Conservation (phyloP, 2,329 filamentous ascomycete species). For the Periconia digitata region DNA sequence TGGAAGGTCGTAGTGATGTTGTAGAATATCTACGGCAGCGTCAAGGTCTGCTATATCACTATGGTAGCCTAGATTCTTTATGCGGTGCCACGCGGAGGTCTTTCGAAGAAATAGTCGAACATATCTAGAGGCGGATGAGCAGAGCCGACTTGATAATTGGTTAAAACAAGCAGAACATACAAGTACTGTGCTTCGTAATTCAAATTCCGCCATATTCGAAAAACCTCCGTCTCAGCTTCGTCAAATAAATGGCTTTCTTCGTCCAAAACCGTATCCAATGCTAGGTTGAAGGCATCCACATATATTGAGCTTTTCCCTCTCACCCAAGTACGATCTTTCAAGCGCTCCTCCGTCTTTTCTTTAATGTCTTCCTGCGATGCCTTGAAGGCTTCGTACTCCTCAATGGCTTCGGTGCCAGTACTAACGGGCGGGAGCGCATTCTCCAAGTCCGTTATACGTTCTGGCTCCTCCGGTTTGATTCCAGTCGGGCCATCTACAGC, state of each 20-base stretch:
- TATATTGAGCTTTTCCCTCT: constrained; percentile 87
- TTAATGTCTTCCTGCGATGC: constrained; percentile 54
- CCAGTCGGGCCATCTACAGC: constrained; percentile 40
- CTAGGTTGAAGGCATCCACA: constrained; percentile 94
- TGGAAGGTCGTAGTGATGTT: constrained; percentile 61
- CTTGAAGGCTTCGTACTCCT: constrained; percentile 74
- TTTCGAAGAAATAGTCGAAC: constrained; percentile 92
- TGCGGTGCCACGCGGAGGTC: constrained; percentile 85
- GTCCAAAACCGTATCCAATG: constrained; percentile 82
- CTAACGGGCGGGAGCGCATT: constrained; percentile 67
- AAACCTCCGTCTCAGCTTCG: constrained; percentile 73
- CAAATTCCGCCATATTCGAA: constrained; percentile 71
- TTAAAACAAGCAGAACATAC: constrained; percentile 52
- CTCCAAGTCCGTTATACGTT: constrained; percentile 66
- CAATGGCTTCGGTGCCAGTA: constrained; percentile 70
- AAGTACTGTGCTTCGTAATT: constrained; percentile 88
- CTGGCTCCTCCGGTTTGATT: constrained; percentile 19
- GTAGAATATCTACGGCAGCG: constrained; percentile 65
- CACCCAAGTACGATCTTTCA: constrained; percentile 66
- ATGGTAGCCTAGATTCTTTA: constrained; percentile 75
- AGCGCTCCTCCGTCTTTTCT: constrained; percentile 48
- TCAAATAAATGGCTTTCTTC: constrained; percentile 90
- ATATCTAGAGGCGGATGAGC: constrained; percentile 60
- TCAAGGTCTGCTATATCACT: constrained; percentile 77
- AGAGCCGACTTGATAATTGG: neutral